Evolutionary conservation across 352 stramenopile genomes (phyloP), one percentile per base, ranked within the genome.

Genomic region (Pythium coloratum): DNA sequence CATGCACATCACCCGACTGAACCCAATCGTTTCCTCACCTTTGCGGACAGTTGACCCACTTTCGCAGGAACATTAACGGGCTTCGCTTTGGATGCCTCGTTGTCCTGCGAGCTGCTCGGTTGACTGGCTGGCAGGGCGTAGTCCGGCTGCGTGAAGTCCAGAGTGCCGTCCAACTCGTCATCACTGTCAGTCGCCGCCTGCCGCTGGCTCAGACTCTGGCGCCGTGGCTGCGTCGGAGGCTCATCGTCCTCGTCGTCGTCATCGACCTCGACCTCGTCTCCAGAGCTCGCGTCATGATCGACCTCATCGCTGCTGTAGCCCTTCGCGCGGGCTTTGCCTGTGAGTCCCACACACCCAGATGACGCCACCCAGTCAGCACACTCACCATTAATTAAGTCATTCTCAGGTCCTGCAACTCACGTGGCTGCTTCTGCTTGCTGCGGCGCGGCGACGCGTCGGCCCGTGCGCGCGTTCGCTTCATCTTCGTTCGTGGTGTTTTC

Each of bases 101-200:
- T 73, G 42, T 81, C 66, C 6, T 62, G 53, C 1, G 53, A 69
- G 46, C 80, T 74, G 2, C 53, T 70, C 59, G 88, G 74, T 58
- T 90, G 78, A 24, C 69, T 67, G 44, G 55, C 40, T 28, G 66
- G 59, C 40, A 76, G 50, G 8, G 79, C 80, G 54, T 92, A 92
- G 47, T 92, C 82, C 0, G 84, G 84, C 76, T 94, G 86, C 16
- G 86, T 92, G 47, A 94, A 94, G 69, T 94, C 84, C 24, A 94
- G 71, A 26, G 59, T 54, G 47, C 68, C 71, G n/a, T 86, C 78
- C 0, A 80, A 69, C 24, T 88, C 77, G 42, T 72, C 66, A 40
- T 72, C 66, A 32, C 60, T 66, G 30, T 68, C 59, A n/a, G 62
- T 40, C 24, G 26, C 55, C 2, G 20, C 18, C 5, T 61, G 40